Percentiles rank a stretch among this genome's conserved stretches.
Evolutionary conservation across 192 early-diverging fungal genomes (phyloP).

Genomic region (Linnemannia elongata): DNA sequence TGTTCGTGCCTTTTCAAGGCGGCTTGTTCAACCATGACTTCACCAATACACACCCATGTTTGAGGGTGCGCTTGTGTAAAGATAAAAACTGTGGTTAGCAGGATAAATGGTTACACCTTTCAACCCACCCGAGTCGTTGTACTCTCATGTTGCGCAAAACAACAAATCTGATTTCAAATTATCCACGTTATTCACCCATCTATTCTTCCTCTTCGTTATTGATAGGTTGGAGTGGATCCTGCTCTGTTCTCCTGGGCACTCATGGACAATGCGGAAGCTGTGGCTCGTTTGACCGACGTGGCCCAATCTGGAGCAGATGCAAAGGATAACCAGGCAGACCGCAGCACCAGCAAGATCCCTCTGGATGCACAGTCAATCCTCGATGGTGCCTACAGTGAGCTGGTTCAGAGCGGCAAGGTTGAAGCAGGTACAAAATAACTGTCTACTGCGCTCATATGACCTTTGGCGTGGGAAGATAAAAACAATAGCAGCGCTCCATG

Average conservation of each 20-base stretch:
- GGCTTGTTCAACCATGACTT: neutral
- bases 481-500: neutral
- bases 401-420: conserved; percentile 65
- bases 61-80: neutral
- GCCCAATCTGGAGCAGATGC: conserved; percentile 17
- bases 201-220: neutral
- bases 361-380: conserved; percentile 68
- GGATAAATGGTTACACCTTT: neutral
- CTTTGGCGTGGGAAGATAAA: neutral
- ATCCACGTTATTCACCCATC: neutral
- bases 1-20: neutral
- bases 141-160: neutral
- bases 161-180: neutral
- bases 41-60: neutral
- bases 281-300: conserved; percentile 53
- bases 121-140: neutral
- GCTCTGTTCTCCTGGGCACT: conserved; percentile 72
- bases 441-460: neutral
- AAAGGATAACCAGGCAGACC: conserved; percentile 31
- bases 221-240: conserved; percentile 56
- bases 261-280: conserved; percentile 70
- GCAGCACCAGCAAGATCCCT: conserved; percentile 4
- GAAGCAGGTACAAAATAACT: conserved; percentile 55
- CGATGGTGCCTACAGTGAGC: conserved; percentile 62
- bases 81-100: neutral